phyloP scores from a whole-genome alignment of 345 rosid species.

The Hibiscus tridactylites region DNA sequence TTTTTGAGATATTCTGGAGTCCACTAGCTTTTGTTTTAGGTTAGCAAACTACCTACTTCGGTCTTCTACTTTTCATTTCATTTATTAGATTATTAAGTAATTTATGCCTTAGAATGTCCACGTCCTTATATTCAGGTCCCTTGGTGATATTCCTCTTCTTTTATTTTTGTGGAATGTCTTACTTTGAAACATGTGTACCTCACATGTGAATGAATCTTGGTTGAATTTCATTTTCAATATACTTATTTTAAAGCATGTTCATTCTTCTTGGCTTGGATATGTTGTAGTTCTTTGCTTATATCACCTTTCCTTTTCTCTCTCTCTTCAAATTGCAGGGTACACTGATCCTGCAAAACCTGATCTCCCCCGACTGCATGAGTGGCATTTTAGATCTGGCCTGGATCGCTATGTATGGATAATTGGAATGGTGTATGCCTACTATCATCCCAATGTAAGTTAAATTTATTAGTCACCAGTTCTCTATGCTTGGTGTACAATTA shows the following conservation, averaged over 20 bases:
- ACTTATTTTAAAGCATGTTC: not conserved
- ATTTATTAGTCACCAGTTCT: not conserved
- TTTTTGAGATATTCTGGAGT: slow-evolving; percentile 67
- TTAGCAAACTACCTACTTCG: not conserved
- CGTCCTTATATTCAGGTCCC: not conserved
- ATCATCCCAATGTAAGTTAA: slow-evolving; percentile 70
- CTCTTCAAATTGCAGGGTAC: slow-evolving; percentile 42
- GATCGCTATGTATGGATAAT: slow-evolving; percentile 95
- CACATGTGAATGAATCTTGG: not conserved
- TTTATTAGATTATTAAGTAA: not conserved
- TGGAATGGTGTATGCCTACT: slow-evolving; percentile 93
- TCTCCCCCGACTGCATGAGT: slow-evolving; percentile 73
- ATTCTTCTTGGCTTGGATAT: not conserved
- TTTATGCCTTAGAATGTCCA: not conserved
- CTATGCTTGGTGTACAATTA: slow-evolving; percentile 4
- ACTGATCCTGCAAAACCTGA: slow-evolving; percentile 89
- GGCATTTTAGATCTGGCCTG: slow-evolving; percentile 98
- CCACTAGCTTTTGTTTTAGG: not conserved
- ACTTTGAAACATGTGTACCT: not conserved
- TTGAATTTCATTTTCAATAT: not conserved
- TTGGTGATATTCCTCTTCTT: not conserved
- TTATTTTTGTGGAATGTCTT: not conserved
- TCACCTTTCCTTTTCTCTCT: not conserved
- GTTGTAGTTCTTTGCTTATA: slow-evolving; percentile 6
- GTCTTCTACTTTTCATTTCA: not conserved